Percentiles rank a stretch among this genome's conserved stretches.
phyloP scores from a whole-genome alignment of 2,329 filamentous ascomycete genomes.

The Curvularia sp. region DNA sequence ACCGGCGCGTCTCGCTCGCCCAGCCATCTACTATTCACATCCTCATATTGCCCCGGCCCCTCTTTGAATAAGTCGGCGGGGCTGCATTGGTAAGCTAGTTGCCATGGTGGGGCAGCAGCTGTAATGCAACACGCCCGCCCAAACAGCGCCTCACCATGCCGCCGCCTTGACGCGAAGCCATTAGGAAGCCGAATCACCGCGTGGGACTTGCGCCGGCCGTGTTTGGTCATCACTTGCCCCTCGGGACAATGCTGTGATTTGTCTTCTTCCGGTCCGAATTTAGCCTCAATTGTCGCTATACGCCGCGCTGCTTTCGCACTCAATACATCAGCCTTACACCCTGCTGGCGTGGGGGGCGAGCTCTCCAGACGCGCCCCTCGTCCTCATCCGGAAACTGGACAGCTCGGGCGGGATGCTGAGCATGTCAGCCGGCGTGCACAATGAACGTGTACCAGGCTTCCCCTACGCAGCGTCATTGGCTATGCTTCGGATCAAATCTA shows the following conservation, averaged over 20 bases:
- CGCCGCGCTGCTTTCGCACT: not conserved
- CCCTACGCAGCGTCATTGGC: not conserved
- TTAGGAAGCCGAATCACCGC: constrained; percentile 4
- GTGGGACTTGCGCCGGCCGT: constrained; percentile 19
- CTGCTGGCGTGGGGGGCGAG: not conserved
- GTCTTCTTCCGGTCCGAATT: constrained; percentile 2
- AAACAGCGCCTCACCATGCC: constrained; percentile 1
- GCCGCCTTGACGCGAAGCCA: constrained; percentile 7
- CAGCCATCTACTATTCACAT: constrained; percentile 18
- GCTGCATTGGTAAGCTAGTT: constrained; percentile 25
- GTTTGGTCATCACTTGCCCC: constrained; percentile 4
- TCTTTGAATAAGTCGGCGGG: constrained; percentile 17
- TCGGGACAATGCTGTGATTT: constrained; percentile 6
- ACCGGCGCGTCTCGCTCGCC: constrained; percentile 24
- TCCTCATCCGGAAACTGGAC: not conserved
- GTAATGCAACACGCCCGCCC: constrained; percentile 7
- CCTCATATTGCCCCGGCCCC: constrained; percentile 28
- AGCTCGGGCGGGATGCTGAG: not conserved
- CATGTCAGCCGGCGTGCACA: not conserved
- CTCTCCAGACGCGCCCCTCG: not conserved
- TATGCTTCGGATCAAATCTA: not conserved
- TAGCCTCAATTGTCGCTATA: not conserved
- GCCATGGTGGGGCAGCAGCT: constrained; percentile 22
- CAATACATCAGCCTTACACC: constrained; percentile 8
- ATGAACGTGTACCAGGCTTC: not conserved